These are phyloP conservation scores for Blastobotrys persicus DNA, from an alignment of 1,139 yeast species.

Conservation along the genomic window DNA sequence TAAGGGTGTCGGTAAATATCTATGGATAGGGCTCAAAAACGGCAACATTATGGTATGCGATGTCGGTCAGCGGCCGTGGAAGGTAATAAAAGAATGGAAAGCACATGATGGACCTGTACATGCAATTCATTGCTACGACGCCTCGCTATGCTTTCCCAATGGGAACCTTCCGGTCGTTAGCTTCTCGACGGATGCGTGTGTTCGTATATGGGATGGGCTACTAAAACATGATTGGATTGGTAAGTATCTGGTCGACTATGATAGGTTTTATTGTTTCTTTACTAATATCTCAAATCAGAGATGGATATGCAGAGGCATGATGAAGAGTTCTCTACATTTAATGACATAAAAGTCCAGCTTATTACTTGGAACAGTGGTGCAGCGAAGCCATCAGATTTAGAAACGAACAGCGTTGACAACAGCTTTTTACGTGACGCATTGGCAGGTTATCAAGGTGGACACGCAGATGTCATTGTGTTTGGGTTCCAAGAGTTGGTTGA, in stretches of 20 bases:
- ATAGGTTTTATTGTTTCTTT: too few species aligned
- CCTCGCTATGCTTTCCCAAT: constrained; percentile 6
- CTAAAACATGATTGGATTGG: constrained; percentile 40
- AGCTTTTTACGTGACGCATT: constrained; percentile 24
- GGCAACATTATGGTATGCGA: constrained; percentile 41
- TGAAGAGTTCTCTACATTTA: constrained; percentile 32
- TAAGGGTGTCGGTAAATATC: constrained; percentile 33
- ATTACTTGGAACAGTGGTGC: constrained; percentile 48
- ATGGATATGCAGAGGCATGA: constrained; percentile 33
- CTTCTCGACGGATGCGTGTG: constrained; percentile 24
- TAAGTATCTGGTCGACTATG: constrained; percentile 18
- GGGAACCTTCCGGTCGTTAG: constrained; percentile 25
- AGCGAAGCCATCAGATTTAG: constrained; percentile 37
- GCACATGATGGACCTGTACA: constrained; percentile 38
- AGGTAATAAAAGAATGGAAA: constrained; percentile 41
- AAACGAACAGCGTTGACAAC: constrained; percentile 24
- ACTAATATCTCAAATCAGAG: too few species aligned
- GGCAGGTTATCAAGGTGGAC: constrained; percentile 22
- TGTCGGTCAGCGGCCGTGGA: constrained; percentile 36
- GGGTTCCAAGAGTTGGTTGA: constrained; percentile 95
- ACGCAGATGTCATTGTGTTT: constrained; percentile 72
- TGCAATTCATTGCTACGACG: constrained; percentile 23
- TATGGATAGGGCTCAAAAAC: constrained; percentile 43
- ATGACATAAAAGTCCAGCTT: constrained; percentile 33
- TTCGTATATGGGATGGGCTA: constrained; percentile 40